Evolutionary conservation across 1,284 basidiomycete species (phyloP), one percentile per base, ranked within the genome.

Genomic region (Ustilago shanxiensis): DNA sequence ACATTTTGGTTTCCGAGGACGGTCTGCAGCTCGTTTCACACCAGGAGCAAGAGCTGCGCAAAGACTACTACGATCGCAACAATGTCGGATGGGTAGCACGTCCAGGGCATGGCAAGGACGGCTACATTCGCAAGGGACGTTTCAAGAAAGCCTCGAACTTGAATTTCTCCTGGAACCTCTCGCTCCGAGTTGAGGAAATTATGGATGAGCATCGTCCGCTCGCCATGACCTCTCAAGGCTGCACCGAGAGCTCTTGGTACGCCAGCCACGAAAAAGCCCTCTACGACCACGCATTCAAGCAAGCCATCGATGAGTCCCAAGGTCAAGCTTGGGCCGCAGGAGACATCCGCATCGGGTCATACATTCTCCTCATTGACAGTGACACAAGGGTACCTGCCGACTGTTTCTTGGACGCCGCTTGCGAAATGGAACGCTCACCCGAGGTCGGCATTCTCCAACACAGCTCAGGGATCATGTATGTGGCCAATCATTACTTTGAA

Each of bases 111-210:
- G 89, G 91, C 79, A 79, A 85, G 20, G 90, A 90, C 80, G 93
- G 92, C 0, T 95, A 91, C 87, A 89, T 90, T 62, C 92, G 94
- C 60, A 91, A 92, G n/a, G 94, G 94, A 69, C 90, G 93, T 31
- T 95, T 94, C 89, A 94, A 95, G 89, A 95, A 95, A 87, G 93
- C 93, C 0, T 91, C 91, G 0, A 95, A 95, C 86, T 93, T 95
- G 92, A 95, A 95, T 86, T 94, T 93, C 84, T 93, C 89, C 2
- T 89, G 93, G 33, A 88, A 88, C 50, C 88, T 94, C 7, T 93
- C 92, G 18, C 87, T 94, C 4, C 39, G 39, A 5, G 4, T 41
- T 16, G 39, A 41, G 39, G 7, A 41, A 41, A 14, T 41, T 16
- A 41, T 41, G 5, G 39, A 41, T 16, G 39, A 41, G n/a, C 31